Conservation (phyloP, 2,329 filamentous ascomycete genomes). For the Fusarium guadeloupense region DNA sequence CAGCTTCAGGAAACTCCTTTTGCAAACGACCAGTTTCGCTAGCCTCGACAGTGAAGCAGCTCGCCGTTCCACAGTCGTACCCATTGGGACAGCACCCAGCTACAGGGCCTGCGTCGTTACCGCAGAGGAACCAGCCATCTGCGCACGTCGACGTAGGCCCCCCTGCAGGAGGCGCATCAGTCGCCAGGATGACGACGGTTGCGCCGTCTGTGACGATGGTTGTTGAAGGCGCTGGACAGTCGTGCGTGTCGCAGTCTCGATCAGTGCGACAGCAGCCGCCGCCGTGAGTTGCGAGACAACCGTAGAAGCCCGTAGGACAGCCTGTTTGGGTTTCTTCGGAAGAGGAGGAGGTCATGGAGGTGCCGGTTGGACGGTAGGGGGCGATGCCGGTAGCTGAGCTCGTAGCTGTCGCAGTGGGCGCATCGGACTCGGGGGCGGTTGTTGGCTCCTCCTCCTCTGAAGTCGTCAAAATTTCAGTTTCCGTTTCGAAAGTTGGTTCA, state of each 20-base stretch:
- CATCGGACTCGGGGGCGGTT: not conserved
- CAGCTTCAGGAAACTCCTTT: constrained; percentile 58
- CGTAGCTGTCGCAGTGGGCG: constrained; percentile 43
- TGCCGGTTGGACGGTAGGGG: constrained; percentile 58
- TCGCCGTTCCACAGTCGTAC: constrained; percentile 76
- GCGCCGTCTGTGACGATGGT: constrained; percentile 73
- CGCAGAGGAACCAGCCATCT: constrained; percentile 79
- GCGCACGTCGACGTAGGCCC: constrained; percentile 68
- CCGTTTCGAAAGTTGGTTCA: constrained; percentile 51
- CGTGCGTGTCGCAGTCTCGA: constrained; percentile 82
- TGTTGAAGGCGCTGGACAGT: constrained; percentile 73
- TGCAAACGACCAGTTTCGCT: constrained; percentile 66
- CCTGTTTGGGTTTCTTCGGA: constrained; percentile 50
- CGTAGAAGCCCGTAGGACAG: constrained; percentile 92
- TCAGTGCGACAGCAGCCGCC: constrained; percentile 89
- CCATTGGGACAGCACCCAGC: constrained; percentile 87
- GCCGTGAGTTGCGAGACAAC: constrained; percentile 84
- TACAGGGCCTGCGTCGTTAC: constrained; percentile 63
- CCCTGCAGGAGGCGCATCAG: constrained; percentile 56
- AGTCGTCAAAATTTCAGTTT: constrained; percentile 42
- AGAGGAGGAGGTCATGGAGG: constrained; percentile 47
- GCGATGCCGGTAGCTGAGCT: constrained; percentile 51
- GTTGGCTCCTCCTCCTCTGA: not conserved
- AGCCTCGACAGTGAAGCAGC: constrained; percentile 69
- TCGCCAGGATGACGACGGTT: constrained; percentile 74